phyloP scores from a whole-genome alignment of 345 rosid species.

The Bruguiera gymnorhiza region DNA sequence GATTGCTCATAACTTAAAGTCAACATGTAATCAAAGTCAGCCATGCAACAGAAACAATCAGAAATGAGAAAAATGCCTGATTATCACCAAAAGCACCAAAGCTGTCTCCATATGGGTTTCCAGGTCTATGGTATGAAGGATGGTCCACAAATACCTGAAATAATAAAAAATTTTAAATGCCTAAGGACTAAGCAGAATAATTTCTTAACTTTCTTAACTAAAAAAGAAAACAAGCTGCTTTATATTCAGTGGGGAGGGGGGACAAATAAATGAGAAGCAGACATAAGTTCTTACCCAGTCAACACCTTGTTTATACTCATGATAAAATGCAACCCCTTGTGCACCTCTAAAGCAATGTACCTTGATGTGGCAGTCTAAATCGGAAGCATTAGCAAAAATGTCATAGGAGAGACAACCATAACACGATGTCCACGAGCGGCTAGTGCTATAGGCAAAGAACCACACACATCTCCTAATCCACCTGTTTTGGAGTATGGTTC shows the following conservation, averaged over 20 bases:
- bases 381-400: slow-evolving; percentile 45
- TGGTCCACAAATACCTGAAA: slow-evolving; percentile 87
- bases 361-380: slow-evolving; percentile 40
- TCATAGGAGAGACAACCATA: slow-evolving; percentile 83
- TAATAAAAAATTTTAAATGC: background rate
- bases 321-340: slow-evolving; percentile 82
- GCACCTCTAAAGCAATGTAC: slow-evolving; percentile 69
- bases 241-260: background rate
- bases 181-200: background rate
- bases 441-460: slow-evolving; percentile 82
- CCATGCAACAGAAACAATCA: slow-evolving; percentile 2
- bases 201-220: background rate
- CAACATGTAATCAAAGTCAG: background rate
- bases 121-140: slow-evolving; percentile 79
- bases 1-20: slow-evolving; percentile 17
- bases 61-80: slow-evolving; percentile 48
- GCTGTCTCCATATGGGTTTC: slow-evolving; percentile 85
- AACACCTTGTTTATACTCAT: slow-evolving; percentile 83
- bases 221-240: background rate
- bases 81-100: slow-evolving; percentile 88
- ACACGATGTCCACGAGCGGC: slow-evolving; percentile 88
- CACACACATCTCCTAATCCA: slow-evolving; percentile 93
- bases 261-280: slow-evolving; percentile 4
- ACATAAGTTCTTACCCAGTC: slow-evolving; percentile 68
- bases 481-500: slow-evolving; percentile 98